Evolutionary conservation across 495 filamentous ascomycete genomes (phyloP), one percentile per base, ranked within the genome.

Genomic region (Penicillium canescens): DNA sequence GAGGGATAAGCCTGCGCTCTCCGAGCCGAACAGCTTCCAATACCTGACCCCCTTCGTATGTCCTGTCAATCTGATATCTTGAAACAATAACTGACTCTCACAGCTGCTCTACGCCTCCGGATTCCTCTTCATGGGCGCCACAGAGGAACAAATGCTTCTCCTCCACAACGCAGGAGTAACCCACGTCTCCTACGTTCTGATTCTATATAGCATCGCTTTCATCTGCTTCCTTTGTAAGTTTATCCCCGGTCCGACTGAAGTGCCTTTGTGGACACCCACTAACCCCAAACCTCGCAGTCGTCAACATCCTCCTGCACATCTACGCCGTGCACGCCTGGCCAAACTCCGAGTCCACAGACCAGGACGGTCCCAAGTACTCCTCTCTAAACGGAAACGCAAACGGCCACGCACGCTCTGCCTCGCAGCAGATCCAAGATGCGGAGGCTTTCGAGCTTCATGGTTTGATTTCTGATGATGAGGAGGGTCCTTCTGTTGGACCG

Each of bases 101-200:
- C 45, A 96, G 90, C 82, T 98, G 18, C 83, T 98, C 16, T 96
- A 88, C 62, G 91, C 94, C 37, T 91, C 94, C 4, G 94, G 94
- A 26, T 95, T 98, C 72, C 80, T 97, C 48, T 98, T 98, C 78
- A 95, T 97, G 91, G 87, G 89, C 45, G 94, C 95, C 21, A 97
- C 90, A 3, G 94, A 98, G 69, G 93, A 98, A 67, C 93, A 98
- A 66, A 93, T 98, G 88, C 62, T 78, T 34, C 72, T 97, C 2
- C 73, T 98, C 11, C 73, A 80, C 41, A 75, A 80, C 41, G 86
- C 86, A 3, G 81, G 86, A 47, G 85, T 98, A 64, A 89, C 89
- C 35, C 89, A 95, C 66, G 90, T 98, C 40, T 86, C 92, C 10
- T 98, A 98, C 67, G 78, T 97, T 40, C 79, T 98, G 44, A 89